Conservation (phyloP, 352 stramenopile species). For the Pythium vanterpoolii region DNA sequence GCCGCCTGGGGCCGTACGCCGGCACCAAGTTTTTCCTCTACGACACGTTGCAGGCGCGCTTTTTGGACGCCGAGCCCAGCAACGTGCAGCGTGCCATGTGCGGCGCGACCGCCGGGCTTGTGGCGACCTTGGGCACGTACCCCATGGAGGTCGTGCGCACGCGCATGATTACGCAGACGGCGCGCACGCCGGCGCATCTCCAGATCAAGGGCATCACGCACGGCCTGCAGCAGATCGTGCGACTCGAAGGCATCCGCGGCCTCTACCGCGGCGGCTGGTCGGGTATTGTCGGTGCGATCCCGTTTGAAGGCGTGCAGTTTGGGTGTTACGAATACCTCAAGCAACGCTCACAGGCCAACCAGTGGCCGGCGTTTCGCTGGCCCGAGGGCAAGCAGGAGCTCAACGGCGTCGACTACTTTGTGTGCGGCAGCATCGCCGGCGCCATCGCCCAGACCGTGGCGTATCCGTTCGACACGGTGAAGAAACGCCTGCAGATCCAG, state of each 20-base stretch:
- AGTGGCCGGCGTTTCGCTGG: slow-evolving; percentile 64
- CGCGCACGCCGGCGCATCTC: slow-evolving; percentile 27
- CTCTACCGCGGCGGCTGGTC: slow-evolving; percentile 74
- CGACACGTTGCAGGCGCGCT: slow-evolving; percentile 56
- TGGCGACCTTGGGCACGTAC: slow-evolving; percentile 76
- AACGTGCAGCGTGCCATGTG: slow-evolving; percentile 54
- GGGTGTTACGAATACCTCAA: slow-evolving; percentile 84
- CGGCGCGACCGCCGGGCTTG: slow-evolving; percentile 54
- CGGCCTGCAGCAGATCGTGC: slow-evolving; percentile 53
- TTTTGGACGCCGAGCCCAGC: slow-evolving; percentile 33
- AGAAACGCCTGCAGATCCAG: slow-evolving; percentile 77
- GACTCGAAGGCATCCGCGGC: slow-evolving; percentile 56
- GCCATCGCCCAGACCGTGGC: slow-evolving; percentile 77
- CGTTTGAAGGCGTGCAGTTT: slow-evolving; percentile 83
- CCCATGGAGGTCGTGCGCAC: slow-evolving; percentile 81
- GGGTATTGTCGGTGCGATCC: slow-evolving; percentile 63
- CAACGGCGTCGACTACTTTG: slow-evolving; percentile 72
- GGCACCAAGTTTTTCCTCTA: slow-evolving; percentile 83
- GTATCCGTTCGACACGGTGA: slow-evolving; percentile 85
- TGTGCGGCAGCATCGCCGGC: slow-evolving; percentile 67
- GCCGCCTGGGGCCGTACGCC: slow-evolving; percentile 69
- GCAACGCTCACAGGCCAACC: slow-evolving; percentile 33
- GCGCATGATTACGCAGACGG: slow-evolving; percentile 70
- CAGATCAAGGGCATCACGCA: slow-evolving; percentile 60
- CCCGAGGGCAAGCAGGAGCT: slow-evolving; percentile 63